Evolutionary conservation across 78 protist genomes (phyloP).

Genomic region (Cavenderia fasciculata): DNA sequence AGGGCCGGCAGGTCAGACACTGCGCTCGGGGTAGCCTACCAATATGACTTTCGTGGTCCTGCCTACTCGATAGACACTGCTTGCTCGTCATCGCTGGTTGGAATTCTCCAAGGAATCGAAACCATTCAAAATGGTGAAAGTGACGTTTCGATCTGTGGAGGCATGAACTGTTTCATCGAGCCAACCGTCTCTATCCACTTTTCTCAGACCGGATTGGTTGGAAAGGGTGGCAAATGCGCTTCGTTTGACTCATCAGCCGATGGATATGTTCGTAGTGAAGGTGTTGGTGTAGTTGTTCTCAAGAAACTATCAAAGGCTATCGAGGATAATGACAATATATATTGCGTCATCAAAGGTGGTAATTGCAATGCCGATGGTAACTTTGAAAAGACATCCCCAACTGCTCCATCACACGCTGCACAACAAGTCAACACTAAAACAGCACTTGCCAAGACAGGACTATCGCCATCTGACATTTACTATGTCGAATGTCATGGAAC

Average conservation of each 20-base stretch:
- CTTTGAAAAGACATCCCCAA: neutral
- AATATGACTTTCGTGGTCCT: slow-evolving; percentile 75
- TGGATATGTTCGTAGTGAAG: slow-evolving; percentile 92
- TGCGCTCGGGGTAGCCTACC: slow-evolving; percentile 24
- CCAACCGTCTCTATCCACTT: slow-evolving; percentile 30
- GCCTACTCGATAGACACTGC: slow-evolving; percentile 89
- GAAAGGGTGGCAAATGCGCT: slow-evolving; percentile 60
- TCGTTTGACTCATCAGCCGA: slow-evolving; percentile 86
- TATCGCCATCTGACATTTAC: slow-evolving; percentile 11
- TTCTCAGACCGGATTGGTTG: slow-evolving; percentile 75
- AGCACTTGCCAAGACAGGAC: neutral
- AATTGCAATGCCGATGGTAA: slow-evolving; percentile 4
- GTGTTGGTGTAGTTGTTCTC: slow-evolving; percentile 71
- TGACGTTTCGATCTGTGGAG: slow-evolving; percentile 48
- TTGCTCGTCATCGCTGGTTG: slow-evolving; percentile 85
- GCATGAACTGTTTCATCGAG: neutral
- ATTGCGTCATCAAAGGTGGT: slow-evolving; percentile 16
- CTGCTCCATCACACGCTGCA: slow-evolving; percentile 11
- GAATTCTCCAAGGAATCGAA: slow-evolving; percentile 11
- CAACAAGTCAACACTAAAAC: neutral
- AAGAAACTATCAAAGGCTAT: slow-evolving; percentile 16
- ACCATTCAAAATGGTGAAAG: neutral
- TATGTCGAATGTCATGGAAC: slow-evolving; percentile 82
- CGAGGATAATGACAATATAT: slow-evolving; percentile 10
- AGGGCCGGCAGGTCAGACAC: neutral